Evolutionary conservation across 208 protist species (phyloP).

Genomic region (Trichomonas vaginalis): DNA sequence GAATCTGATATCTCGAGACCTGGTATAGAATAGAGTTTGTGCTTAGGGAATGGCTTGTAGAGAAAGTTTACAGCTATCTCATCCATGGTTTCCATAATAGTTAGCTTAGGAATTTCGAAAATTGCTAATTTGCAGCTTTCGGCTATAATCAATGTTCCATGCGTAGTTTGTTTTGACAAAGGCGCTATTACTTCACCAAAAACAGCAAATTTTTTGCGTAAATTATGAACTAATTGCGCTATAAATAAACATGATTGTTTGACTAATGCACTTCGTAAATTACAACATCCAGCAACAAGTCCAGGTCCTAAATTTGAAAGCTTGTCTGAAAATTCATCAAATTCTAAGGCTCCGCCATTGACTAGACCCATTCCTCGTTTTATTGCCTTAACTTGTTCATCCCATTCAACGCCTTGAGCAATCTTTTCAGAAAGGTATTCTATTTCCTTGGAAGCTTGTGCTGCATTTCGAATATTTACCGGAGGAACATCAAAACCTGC

Average conservation of each 20-base stretch:
- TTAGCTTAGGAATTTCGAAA: neutral
- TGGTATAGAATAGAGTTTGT: neutral
- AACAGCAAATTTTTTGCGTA: neutral
- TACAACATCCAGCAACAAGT: neutral
- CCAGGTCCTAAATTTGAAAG: neutral
- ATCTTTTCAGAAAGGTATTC: neutral
- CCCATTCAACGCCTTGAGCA: neutral
- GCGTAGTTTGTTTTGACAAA: neutral
- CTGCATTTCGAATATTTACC: neutral
- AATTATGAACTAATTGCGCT: neutral
- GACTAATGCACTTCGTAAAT: neutral
- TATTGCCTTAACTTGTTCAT: neutral
- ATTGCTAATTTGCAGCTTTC: slow-evolving; percentile 5
- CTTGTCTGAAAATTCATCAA: neutral
- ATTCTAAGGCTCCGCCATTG: neutral
- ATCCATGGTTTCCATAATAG: neutral
- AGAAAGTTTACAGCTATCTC: neutral
- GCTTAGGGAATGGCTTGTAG: neutral
- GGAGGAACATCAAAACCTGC: neutral
- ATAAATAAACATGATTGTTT: slow-evolving; percentile 6
- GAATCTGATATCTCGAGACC: neutral
- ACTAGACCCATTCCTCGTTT: neutral
- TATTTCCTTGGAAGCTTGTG: neutral
- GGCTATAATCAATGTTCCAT: neutral
- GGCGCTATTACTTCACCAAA: neutral